Base-by-base conservation (phyloP, 805 yeast genomes). In the Ogataea sp. region DNA sequence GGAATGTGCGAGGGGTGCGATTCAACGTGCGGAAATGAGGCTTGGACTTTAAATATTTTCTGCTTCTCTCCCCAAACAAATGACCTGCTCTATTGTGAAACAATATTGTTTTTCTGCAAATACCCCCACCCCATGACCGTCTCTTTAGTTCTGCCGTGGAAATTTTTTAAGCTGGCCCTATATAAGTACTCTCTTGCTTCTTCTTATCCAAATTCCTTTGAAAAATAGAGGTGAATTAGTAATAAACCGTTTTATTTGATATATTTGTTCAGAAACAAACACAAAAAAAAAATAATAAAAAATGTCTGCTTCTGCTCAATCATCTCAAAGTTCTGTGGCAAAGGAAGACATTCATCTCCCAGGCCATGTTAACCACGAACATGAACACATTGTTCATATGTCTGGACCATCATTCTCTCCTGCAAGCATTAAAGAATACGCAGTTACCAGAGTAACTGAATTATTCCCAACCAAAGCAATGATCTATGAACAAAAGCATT, bases 401-500 rank as follows among this genome's bases (percentile, higher is more conserved):
- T 39, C 45, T 14, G 48, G 49, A 32, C 68, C 69, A 17, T 49
- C 50, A 27, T 54, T 65, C 40, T 55, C 63, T 7, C 35, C 50
- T 6, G 37, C 44, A 11, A 43, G 66, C 8, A 62, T 70, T 28
- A 47, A 41, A 20, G 43, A 47, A 10, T 77, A 76, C 43, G 45
- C 63, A 11, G 53, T 34, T 14, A 65, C 79, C 0, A 64, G 84
- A 49, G 46, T 76, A 45, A 59, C 80, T 0, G 65, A 73, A 2
- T 60, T 80, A 20, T 57, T 73, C 2, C 73, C 80, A 10, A 61
- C 69, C 20, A 69, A 60, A 41, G 73, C 55, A 60, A 39, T 52
- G 51, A 45, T 57, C 24, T 38, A 52, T 36, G 44, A 69, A 38
- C 62, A 65, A 55, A 48, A 49, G 40, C 67, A 65, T 39, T 50